Evolutionary conservation across 176 grass and related monocot genomes (phyloP), one percentile per base, ranked within the genome.

Genomic region (Zoysia japonica): DNA sequence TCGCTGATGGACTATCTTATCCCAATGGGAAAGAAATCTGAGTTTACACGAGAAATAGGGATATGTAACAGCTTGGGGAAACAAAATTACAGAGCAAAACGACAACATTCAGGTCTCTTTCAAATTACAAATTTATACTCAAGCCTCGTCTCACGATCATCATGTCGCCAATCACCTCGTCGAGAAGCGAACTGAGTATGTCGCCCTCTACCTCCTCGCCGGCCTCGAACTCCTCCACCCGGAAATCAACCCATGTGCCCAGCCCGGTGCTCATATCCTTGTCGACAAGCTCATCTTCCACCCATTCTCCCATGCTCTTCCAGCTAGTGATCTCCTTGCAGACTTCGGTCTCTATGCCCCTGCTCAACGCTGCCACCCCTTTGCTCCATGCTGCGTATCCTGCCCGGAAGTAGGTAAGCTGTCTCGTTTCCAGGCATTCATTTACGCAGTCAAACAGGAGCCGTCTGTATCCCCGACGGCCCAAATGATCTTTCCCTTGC

Each of bases 321-420:
- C 90, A 94, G 19, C 50, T 74, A 13, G 48, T 72, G 46, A 94
- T 91, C 67, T 91, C 90, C 44, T 81, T 80, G 67, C 75, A 89
- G 44, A 98, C 40, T 51, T 84, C 69, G 39, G 77, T 78, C 59
- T 83, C 66, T 7, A 90, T 46, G 15, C 62, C 77, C 19, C 63
- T 87, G 83, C 19, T 68, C 19, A 83, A 74, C 12, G 38, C 57
- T 46, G 55, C 16, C 71, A 86, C 83, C 45, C 96, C 90, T 87
- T 91, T 94, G 71, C 39, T 86, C 92, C 92, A 97, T 65, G 85
- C 86, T 64, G 81, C 72, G 80, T 94, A 94, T 80, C 92, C 91
- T 42, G 89, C 89, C 74, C 71, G 78, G 73, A 94, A 94, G 67
- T 94, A 86, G 46, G 76, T 78, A 54, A 59, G 16, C 51, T 78